Percentiles rank a stretch among this genome's conserved stretches.
phyloP scores from a whole-genome alignment of 2,329 filamentous ascomycete species.

The Apiospora koreana region DNA sequence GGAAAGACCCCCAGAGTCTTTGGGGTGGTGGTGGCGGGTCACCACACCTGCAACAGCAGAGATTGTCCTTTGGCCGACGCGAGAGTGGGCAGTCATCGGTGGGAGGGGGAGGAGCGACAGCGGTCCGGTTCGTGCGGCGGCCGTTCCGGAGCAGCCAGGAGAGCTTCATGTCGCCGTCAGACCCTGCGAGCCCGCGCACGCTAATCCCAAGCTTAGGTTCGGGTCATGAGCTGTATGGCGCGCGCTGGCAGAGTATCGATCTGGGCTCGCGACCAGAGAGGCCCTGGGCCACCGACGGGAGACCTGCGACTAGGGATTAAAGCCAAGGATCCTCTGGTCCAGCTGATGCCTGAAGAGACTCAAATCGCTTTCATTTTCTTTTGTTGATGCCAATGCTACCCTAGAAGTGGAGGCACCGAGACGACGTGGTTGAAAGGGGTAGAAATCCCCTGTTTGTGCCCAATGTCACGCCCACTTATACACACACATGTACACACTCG shows the following conservation, averaged over 20 bases:
- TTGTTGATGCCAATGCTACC: background rate
- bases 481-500: background rate
- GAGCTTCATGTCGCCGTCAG: constrained; percentile 12
- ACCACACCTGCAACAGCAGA: background rate
- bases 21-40: background rate
- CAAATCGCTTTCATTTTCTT: background rate
- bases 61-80: background rate
- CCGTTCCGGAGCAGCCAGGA: constrained; percentile 5
- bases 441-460: background rate
- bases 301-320: constrained; percentile 1
- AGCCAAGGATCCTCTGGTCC: too few relatives aligned
- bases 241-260: constrained; percentile 6
- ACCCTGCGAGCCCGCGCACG: constrained; percentile 10
- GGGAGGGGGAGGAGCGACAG: background rate
- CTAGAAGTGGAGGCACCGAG: background rate
- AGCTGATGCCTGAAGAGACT: background rate
- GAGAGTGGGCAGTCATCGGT: background rate
- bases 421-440: background rate
- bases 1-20: background rate
- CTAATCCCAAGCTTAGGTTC: background rate
- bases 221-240: background rate
- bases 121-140: background rate
- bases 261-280: background rate
- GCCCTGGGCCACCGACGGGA: background rate
- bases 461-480: background rate